These are phyloP conservation scores for Didymella lethalis DNA, from an alignment of 2,329 filamentous ascomycete genomes.

Conservation along the genomic window DNA sequence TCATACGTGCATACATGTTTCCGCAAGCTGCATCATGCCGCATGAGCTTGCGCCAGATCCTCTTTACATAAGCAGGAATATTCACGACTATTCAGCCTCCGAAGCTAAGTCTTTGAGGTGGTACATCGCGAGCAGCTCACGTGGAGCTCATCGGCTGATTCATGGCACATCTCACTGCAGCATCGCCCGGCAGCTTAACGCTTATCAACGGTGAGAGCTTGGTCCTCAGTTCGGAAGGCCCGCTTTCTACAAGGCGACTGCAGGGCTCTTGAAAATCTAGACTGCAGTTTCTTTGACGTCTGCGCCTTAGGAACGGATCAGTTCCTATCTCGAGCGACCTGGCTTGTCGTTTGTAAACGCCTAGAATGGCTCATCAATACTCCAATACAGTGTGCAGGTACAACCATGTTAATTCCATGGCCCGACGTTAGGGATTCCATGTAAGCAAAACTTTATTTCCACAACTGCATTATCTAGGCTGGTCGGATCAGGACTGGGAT, in stretches of 20 bases:
- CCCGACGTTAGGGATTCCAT: background rate
- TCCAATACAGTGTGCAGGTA: background rate
- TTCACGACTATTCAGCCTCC: background rate
- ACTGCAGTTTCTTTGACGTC: background rate
- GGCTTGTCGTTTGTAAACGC: background rate
- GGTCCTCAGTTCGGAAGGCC: background rate
- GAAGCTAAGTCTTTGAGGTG: background rate
- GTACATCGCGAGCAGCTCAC: background rate
- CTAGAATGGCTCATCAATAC: background rate
- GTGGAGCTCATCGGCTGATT: background rate
- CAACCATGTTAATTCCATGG: background rate
- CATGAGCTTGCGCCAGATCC: background rate
- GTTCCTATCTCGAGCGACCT: background rate
- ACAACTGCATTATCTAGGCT: background rate
- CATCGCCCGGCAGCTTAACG: background rate
- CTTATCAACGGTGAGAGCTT: background rate
- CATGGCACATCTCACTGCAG: background rate
- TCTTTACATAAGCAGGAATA: background rate
- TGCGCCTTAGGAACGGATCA: background rate
- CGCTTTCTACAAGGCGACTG: background rate
- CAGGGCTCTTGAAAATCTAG: background rate
- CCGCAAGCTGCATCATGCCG: background rate
- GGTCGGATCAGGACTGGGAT: background rate
- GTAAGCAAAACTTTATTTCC: background rate
- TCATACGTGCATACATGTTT: background rate